Evolutionary conservation across 305 asterid genomes (phyloP).

Genomic region (Rubia peregrina): DNA sequence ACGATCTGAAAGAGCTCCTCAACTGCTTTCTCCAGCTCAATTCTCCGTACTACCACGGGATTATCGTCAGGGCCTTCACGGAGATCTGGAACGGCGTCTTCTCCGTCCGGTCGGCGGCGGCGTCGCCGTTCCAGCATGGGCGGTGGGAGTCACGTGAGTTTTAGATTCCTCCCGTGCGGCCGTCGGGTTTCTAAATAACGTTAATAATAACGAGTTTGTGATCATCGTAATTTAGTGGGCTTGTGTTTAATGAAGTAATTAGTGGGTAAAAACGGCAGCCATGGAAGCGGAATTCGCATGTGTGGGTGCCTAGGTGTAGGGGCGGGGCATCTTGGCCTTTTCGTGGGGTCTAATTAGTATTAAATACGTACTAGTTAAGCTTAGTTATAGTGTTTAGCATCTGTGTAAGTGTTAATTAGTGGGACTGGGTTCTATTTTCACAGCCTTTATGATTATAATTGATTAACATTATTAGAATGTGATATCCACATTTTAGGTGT

Average conservation of each 20-base stretch:
- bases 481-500: constrained; percentile 12
- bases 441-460: constrained; percentile 37
- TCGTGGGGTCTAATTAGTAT: not conserved
- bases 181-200: not conserved
- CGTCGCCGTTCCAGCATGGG: constrained; percentile 25
- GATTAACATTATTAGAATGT: not conserved
- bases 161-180: constrained; percentile 18
- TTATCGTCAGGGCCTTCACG: constrained; percentile 68
- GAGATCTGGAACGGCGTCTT: constrained; percentile 83
- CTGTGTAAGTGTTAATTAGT: not conserved
- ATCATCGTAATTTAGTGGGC: not conserved
- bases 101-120: constrained; percentile 27
- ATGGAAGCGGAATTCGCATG: not conserved
- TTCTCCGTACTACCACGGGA: constrained; percentile 68
- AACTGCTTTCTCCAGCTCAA: constrained; percentile 79
- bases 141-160: constrained; percentile 28
- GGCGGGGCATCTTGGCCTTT: not conserved
- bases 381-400: not conserved
- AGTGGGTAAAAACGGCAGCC: constrained; percentile 10
- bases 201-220: not conserved
- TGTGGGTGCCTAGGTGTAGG: constrained; percentile 3
- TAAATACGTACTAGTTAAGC: not conserved
- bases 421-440: constrained; percentile 50
- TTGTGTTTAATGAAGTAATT: not conserved
- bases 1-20: constrained; percentile 60